Evolutionary conservation across 164 flowering plant species (phyloP).

Genomic region (Vitis cinerea): DNA sequence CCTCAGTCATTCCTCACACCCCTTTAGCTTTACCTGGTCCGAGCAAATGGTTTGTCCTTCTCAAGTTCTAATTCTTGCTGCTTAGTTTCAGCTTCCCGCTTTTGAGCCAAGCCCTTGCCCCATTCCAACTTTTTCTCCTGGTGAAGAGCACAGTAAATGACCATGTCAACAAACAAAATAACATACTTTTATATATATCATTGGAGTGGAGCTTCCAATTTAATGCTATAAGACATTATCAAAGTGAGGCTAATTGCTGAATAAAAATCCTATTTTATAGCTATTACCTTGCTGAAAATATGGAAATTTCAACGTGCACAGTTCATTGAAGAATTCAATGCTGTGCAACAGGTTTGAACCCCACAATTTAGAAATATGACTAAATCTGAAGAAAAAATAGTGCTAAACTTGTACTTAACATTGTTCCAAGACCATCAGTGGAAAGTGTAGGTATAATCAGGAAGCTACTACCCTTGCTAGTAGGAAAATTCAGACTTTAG

Average conservation of each 20-base stretch:
- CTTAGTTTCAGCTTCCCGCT: constrained; percentile 83
- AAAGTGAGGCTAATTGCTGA: background rate
- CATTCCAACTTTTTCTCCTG: constrained; percentile 88
- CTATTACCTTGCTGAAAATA: background rate
- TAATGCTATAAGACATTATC: background rate
- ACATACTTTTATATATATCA: background rate
- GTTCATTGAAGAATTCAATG: background rate
- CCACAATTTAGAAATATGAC: background rate
- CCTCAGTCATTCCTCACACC: background rate
- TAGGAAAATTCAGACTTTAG: too few species aligned
- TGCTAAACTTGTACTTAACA: too few species aligned
- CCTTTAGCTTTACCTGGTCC: constrained; percentile 54
- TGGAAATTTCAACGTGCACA: background rate
- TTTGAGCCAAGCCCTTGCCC: constrained; percentile 96
- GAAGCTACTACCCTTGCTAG: too few species aligned
- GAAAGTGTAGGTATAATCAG: too few species aligned
- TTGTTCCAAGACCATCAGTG: too few species aligned
- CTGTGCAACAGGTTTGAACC: background rate
- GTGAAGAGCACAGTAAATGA: constrained; percentile 8
- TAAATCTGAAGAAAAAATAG: too few species aligned
- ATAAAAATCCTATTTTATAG: background rate
- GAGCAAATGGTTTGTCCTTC: constrained; percentile 88
- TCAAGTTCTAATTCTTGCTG: constrained; percentile 65
- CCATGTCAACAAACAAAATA: background rate
- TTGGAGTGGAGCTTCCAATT: background rate